Conservation (phyloP, 768 basidiomycete species). For the Boletus coccyginus region DNA sequence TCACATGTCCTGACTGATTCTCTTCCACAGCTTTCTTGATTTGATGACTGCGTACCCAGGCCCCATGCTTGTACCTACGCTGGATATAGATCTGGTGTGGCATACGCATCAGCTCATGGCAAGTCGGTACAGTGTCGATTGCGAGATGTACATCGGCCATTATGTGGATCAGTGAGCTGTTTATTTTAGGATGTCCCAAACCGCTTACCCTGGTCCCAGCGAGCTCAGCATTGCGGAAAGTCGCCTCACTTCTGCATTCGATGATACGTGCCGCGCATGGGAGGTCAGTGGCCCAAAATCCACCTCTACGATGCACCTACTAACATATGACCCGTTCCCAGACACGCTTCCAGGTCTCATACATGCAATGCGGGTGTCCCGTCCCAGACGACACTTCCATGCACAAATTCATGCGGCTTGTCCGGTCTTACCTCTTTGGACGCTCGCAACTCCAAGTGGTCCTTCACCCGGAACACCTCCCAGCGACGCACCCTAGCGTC, state of each 20-base stretch:
- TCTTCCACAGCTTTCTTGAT: conserved; percentile 47
- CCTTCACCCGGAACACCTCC: conserved; percentile 36
- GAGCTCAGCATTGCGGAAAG: conserved; percentile 50
- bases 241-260: conserved; percentile 44
- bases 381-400: conserved; percentile 44
- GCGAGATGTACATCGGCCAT: conserved; percentile 40
- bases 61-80: conserved; percentile 53
- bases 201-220: conserved; percentile 27
- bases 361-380: conserved; percentile 61
- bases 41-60: conserved; percentile 44
- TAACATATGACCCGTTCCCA: conserved; percentile 15
- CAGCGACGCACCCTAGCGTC: conserved; percentile 55
- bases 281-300: conserved; percentile 24
- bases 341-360: conserved; percentile 47
- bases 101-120: conserved; percentile 68
- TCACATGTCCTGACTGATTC: not conserved
- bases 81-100: conserved; percentile 78
- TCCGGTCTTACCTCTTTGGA: conserved; percentile 17
- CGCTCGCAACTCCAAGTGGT: conserved; percentile 33
- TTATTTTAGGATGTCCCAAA: not conserved
- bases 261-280: conserved; percentile 54
- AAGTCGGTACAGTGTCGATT: conserved; percentile 44
- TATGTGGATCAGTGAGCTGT: conserved; percentile 54
- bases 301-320: not conserved
- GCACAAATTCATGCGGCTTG: conserved; percentile 39